These are phyloP conservation scores for Talaromyces sp. DNA, from an alignment of 2,329 filamentous ascomycete species.

Conservation along the genomic window DNA sequence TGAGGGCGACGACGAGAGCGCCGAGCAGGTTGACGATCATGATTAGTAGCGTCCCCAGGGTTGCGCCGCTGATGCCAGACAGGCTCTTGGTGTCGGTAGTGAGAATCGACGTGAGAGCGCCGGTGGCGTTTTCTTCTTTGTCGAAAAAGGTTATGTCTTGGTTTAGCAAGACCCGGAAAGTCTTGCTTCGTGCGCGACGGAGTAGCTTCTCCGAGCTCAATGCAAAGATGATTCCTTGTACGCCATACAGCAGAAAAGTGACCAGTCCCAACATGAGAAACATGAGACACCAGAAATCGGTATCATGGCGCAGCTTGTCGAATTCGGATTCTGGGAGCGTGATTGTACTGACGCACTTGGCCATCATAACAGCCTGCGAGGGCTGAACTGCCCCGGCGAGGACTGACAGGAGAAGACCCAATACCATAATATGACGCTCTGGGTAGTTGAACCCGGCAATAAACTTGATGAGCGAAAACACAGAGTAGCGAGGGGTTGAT, in stretches of 20 bases:
- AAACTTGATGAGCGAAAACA: slow-evolving; percentile 73
- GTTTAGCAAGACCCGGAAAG: slow-evolving; percentile 82
- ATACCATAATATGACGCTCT: slow-evolving; percentile 67
- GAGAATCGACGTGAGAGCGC: slow-evolving; percentile 81
- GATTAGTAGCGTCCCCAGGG: slow-evolving; percentile 79
- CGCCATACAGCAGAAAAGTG: slow-evolving; percentile 63
- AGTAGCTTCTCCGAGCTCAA: slow-evolving; percentile 82
- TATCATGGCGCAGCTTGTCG: slow-evolving; percentile 59
- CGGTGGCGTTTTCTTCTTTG: slow-evolving; percentile 79
- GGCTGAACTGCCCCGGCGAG: slow-evolving; percentile 80
- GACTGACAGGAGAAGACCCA: slow-evolving; percentile 68
- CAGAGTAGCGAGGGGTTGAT: slow-evolving; percentile 46
- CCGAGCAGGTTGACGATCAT: slow-evolving; percentile 74
- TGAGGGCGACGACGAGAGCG: slow-evolving; percentile 65
- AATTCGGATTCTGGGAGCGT: slow-evolving; percentile 53
- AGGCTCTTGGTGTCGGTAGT: slow-evolving; percentile 87
- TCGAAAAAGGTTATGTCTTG: slow-evolving; percentile 95
- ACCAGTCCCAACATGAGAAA: slow-evolving; percentile 77
- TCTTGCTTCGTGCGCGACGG: slow-evolving; percentile 72
- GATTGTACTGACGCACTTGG: slow-evolving; percentile 76
- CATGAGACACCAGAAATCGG: slow-evolving; percentile 85
- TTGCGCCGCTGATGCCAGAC: slow-evolving; percentile 80
- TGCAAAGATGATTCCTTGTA: slow-evolving; percentile 72
- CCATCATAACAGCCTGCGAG: slow-evolving; percentile 74
- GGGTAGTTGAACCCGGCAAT: slow-evolving; percentile 73